Conservation (phyloP, 2,329 filamentous ascomycete genomes). For the Fusarium falciforme region DNA sequence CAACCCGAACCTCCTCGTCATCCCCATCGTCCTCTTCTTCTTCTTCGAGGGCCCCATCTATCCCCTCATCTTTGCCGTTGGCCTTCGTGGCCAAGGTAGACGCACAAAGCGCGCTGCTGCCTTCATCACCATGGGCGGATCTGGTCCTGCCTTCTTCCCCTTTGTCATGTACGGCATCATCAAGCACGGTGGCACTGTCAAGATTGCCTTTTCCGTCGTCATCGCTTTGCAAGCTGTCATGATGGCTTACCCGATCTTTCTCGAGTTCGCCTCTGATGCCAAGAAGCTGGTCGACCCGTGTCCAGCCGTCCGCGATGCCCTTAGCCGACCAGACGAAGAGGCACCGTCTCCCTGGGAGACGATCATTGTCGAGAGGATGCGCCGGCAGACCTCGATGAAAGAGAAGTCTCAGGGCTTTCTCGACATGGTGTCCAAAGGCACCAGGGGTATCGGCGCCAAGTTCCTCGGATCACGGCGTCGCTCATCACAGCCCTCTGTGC, state of each 20-base stretch:
- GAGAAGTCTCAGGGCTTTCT: slow-evolving; percentile 39
- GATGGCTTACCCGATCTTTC: slow-evolving; percentile 61
- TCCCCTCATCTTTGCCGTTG: slow-evolving; percentile 83
- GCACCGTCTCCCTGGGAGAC: slow-evolving; percentile 33
- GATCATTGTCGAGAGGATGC: slow-evolving; percentile 23
- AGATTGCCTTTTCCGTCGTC: slow-evolving; percentile 73
- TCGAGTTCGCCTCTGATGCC: slow-evolving; percentile 60
- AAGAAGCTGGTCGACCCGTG: slow-evolving; percentile 55
- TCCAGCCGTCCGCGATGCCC: slow-evolving; percentile 35
- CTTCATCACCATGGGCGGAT: slow-evolving; percentile 80
- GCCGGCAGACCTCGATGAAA: slow-evolving; percentile 22
- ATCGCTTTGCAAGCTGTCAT: slow-evolving; percentile 62
- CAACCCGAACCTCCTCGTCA: slow-evolving; percentile 62
- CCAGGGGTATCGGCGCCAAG: slow-evolving; percentile 42
- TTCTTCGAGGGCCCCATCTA: slow-evolving; percentile 88
- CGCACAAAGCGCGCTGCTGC: slow-evolving; percentile 83
- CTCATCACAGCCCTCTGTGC: slow-evolving; percentile 47
- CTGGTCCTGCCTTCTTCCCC: slow-evolving; percentile 79
- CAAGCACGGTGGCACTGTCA: slow-evolving; percentile 68
- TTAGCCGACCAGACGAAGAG: slow-evolving; percentile 34
- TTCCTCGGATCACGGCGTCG: slow-evolving; percentile 42
- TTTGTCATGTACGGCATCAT: slow-evolving; percentile 79
- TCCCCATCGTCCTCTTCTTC: slow-evolving; percentile 77
- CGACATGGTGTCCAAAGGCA: slow-evolving; percentile 39
- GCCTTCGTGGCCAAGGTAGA: slow-evolving; percentile 82